A percentile compares a stretch with the other conserved stretches of the same genome.
Conservation (phyloP, 2,329 filamentous ascomycete genomes). For the Xylariomycetidae sp. region DNA sequence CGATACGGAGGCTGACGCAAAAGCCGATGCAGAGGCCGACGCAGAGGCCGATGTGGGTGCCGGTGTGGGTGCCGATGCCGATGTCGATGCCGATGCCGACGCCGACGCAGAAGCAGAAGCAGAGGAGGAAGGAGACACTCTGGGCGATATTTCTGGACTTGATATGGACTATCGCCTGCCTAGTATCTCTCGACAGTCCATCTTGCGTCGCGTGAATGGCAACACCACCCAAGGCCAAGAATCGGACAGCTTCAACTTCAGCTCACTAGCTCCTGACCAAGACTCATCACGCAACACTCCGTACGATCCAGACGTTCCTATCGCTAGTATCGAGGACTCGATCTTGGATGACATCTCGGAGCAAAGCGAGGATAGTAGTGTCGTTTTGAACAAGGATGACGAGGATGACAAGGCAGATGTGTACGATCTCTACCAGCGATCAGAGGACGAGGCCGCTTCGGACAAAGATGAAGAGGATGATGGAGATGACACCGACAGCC, state of each 20-base stretch:
- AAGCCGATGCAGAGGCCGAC: slow-evolving; percentile 42
- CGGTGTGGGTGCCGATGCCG: too few species aligned
- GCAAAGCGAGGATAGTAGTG: slow-evolving; percentile 46
- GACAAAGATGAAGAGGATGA: slow-evolving; percentile 33
- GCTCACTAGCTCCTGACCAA: slow-evolving; percentile 53
- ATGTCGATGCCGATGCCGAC: slow-evolving; percentile 28
- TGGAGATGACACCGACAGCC: slow-evolving; percentile 49
- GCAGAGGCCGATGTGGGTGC: too few species aligned
- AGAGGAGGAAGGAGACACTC: slow-evolving; percentile 53
- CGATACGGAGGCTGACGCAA: slow-evolving; percentile 39
- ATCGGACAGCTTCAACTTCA: slow-evolving; percentile 59
- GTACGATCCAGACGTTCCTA: slow-evolving; percentile 82
- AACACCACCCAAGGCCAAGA: slow-evolving; percentile 48
- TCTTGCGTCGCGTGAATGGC: slow-evolving; percentile 79
- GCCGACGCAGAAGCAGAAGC: slow-evolving; percentile 39
- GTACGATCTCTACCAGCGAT: slow-evolving; percentile 59
- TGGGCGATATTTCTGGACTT: slow-evolving; percentile 54
- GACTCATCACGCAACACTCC: slow-evolving; percentile 52
- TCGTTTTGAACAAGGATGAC: slow-evolving; percentile 61
- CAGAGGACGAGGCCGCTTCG: slow-evolving; percentile 32
- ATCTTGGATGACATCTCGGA: slow-evolving; percentile 45
- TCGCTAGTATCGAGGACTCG: slow-evolving; percentile 76
- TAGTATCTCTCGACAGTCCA: slow-evolving; percentile 88
- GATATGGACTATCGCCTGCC: slow-evolving; percentile 60
- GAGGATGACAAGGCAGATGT: slow-evolving; percentile 58